Conservation (phyloP, 2,329 filamentous ascomycete genomes). For the Fusarium burgessii region DNA sequence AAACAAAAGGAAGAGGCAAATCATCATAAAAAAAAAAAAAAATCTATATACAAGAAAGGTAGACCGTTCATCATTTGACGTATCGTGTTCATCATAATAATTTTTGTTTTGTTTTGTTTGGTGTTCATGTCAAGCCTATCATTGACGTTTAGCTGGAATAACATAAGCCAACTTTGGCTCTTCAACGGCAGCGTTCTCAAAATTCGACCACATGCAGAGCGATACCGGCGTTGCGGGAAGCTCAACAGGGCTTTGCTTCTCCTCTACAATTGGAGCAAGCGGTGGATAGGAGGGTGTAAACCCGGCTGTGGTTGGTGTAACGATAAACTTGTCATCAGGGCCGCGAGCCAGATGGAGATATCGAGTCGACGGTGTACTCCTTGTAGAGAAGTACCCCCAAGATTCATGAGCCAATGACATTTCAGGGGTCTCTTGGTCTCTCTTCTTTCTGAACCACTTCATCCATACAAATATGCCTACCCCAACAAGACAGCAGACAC, state of each 20-base stretch:
- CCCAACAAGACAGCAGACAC: slow-evolving; percentile 39
- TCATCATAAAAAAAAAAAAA: slow-evolving; percentile 7
- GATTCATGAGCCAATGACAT: slow-evolving; percentile 21
- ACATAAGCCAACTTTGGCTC: slow-evolving; percentile 46
- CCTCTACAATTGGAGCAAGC: slow-evolving; percentile 2
- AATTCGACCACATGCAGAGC: slow-evolving; percentile 45
- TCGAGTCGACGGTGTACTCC: slow-evolving; percentile 30
- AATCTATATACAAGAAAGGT: slow-evolving; percentile 18
- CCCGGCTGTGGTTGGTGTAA: slow-evolving; percentile 41
- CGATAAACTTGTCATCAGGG: slow-evolving; percentile 43
- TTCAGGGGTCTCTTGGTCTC: slow-evolving; percentile 1
- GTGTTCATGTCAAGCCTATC: background rate
- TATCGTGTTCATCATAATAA: slow-evolving; percentile 29
- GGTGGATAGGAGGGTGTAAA: slow-evolving; percentile 33
- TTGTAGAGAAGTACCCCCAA: slow-evolving; percentile 40
- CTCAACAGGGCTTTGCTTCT: slow-evolving; percentile 38
- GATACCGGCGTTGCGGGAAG: slow-evolving; percentile 47
- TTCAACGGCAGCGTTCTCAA: slow-evolving; percentile 44
- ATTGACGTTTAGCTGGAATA: slow-evolving; percentile 32
- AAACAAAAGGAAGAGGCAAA: slow-evolving; percentile 1
- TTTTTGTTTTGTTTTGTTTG: background rate
- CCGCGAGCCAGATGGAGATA: slow-evolving; percentile 40
- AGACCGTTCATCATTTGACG: slow-evolving; percentile 27
- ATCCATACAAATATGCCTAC: slow-evolving; percentile 45
- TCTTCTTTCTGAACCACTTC: slow-evolving; percentile 43